phyloP scores from a whole-genome alignment of 208 protist genomes.

The Trypanosoma mega region DNA sequence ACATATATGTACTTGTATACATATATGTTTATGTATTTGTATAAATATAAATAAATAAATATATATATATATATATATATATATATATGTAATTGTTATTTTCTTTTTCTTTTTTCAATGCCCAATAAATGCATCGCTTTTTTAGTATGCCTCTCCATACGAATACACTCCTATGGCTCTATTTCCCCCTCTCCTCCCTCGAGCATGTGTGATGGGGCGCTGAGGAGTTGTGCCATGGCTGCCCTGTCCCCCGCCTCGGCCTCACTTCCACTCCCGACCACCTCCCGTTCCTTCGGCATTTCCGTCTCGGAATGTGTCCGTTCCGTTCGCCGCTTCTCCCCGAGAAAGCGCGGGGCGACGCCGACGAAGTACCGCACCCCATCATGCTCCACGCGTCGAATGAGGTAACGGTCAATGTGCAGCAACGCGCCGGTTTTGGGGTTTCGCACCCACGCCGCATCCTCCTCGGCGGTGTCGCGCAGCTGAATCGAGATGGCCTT shows the following conservation, averaged over 20 bases:
- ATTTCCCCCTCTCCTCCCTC: not conserved
- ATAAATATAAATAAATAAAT: slow-evolving; percentile 3
- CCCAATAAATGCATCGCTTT: not conserved
- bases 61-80: slow-evolving; percentile 24
- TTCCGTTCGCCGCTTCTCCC: slow-evolving; percentile 51
- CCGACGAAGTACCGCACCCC: slow-evolving; percentile 75
- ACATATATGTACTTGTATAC: too few species aligned
- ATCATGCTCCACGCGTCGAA: slow-evolving; percentile 68
- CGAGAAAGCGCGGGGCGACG: slow-evolving; percentile 62
- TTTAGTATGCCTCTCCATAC: not conserved
- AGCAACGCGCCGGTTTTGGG: slow-evolving; percentile 34
- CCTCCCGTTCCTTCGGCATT: not conserved
- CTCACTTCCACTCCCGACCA: slow-evolving; percentile 1
- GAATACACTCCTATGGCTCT: not conserved
- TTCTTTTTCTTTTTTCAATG: not conserved
- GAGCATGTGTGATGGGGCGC: slow-evolving; percentile 3
- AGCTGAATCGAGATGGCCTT: slow-evolving; percentile 48
- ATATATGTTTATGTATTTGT: not conserved
- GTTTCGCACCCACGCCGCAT: slow-evolving; percentile 60
- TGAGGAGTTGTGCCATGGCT: slow-evolving; percentile 8
- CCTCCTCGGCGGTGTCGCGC: slow-evolving; percentile 44
- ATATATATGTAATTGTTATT: slow-evolving; percentile 12
- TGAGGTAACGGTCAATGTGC: slow-evolving; percentile 67
- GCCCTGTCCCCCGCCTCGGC: too few species aligned
- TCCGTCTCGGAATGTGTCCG: slow-evolving; percentile 35